Evolutionary conservation across 208 protist genomes (phyloP), one percentile per base, ranked within the genome.

Genomic region (Trypanosoma rangeli): DNA sequence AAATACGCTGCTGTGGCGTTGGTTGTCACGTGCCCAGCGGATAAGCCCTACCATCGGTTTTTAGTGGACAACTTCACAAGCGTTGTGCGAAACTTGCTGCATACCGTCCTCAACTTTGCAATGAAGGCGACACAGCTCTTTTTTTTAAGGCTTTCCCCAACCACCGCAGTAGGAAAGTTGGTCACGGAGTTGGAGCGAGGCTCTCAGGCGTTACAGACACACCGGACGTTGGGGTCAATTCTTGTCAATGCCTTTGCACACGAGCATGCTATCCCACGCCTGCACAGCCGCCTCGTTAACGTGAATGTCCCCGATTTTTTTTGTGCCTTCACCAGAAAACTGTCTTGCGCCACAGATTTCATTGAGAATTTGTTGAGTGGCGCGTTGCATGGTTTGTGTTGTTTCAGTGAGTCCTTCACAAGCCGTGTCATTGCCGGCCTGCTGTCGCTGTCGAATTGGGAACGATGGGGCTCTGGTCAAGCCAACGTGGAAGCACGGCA

Each of bases 91-190:
- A 72, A 77, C 33, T 65, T 86, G 63, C 64, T 92, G 75, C 76
- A 93, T 52, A 70, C 79, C 31, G 73, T 79, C 5, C 71, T 87
- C 20, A 73, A 76, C 58, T 95, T 93, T 70, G 86, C 74, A 35
- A 90, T 93, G 69, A 68, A 71, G 66, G 85, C 80, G 0, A 82
- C 85, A 60, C 78, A 85, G 58, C 77, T 74, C 26, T 92, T 90
- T 68, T 95, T 93, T 53, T 44, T 56, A 9, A 57, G 76, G 24
- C 55, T 84, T 48, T 77, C 77, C 8, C 68, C 46, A 58, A 31
- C 72, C 56, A 35, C 57, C 42, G 9, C 68, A 48, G 64, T 61
- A 0, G 63, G 53, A 52, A 67, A 79, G 35, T 35, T 83, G 20
- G 57, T 82, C 35, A 59, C 26, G 3, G 59, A 63, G 5, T 61